Conservation (phyloP, 495 filamentous ascomycete genomes). For the Extremus antarcticus region DNA sequence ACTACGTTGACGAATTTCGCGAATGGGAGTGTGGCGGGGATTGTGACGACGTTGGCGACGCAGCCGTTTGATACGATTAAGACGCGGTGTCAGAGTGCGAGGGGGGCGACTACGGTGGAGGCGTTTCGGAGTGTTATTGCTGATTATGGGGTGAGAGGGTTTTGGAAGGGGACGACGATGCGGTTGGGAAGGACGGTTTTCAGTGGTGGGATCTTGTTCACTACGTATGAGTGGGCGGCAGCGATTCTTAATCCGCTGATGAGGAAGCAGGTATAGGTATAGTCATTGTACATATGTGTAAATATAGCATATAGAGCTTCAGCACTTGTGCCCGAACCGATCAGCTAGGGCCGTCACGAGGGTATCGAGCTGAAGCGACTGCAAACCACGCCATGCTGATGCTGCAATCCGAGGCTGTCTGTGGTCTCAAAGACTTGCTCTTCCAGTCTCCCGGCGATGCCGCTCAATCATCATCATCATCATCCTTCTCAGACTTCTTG, state of each 20-base stretch:
- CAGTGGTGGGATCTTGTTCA: constrained; percentile 56
- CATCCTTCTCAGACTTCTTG: constrained; percentile 34
- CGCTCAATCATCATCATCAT: constrained; percentile 15
- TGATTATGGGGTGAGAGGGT: constrained; percentile 47
- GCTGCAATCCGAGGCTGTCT: no score
- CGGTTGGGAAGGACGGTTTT: constrained; percentile 50
- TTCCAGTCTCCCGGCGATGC: neutral
- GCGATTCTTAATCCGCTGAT: constrained; percentile 16
- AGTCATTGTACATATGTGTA: neutral
- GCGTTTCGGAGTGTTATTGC: constrained; percentile 40
- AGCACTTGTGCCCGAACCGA: no score
- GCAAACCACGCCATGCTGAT: no score
- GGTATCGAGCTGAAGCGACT: no score
- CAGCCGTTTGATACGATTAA: constrained; percentile 62
- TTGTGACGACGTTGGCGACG: constrained; percentile 49
- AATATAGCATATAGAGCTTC: neutral
- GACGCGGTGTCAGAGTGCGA: constrained; percentile 49
- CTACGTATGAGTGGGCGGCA: constrained; percentile 48
- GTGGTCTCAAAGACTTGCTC: no score
- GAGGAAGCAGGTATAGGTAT: neutral
- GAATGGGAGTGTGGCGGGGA: constrained; percentile 50
- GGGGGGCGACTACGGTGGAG: constrained; percentile 41
- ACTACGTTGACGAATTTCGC: constrained; percentile 44
- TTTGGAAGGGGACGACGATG: constrained; percentile 62
- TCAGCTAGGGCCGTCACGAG: no score